Base-by-base conservation (phyloP, 352 stramenopile species). In the Globisporangium orthogonon region DNA sequence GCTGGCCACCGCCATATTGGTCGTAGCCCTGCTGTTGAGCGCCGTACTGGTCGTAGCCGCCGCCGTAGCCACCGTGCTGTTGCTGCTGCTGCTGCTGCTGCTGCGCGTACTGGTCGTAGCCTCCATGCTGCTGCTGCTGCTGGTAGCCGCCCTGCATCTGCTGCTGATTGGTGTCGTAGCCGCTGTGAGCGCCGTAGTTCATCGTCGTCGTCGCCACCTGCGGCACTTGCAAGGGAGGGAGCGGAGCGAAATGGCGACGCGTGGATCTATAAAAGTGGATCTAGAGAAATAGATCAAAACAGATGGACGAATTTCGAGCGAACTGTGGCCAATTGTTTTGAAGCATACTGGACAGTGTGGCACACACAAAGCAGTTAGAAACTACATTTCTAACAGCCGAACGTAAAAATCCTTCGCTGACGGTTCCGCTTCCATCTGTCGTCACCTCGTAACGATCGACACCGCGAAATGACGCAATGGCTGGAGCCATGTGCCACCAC, bases 131-230 rank as follows among this genome's bases (percentile, higher is more conserved):
- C 13, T 61, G 57, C 23, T 73, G 65, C 35, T 41, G 35, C 35
- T 41, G 35, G 35, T 41, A 41, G 35, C 35, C 35, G 10, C 35
- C 35, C 7, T 14, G 9, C 35, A 4, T 7, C 9, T 41, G 35
- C 35, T 41, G 13, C 43, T 43, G 40, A 59, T 75, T 69, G 53
- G 55, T 55, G 54, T 56, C 61, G 41, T 68, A 63, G 29, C 63
- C 54, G 62, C 68, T 66, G 59, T 72, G 67, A 53, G 51, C 50
- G 63, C 74, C 65, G 63, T 74, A 71, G 67, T 87, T 73, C 77
- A 86, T 87, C 13, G 35, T 61, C 10, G 37, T 43, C 50, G 17
- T 41, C 35, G 35, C 23, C 23, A 23, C 23, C 23, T 23, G 23
- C 23, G 35, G 35, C 3, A 11, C 35, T 7, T 41, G 9, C 9